Base-by-base conservation (phyloP, 139 green algal genomes). In the Tetradesmus lagerheimii region DNA sequence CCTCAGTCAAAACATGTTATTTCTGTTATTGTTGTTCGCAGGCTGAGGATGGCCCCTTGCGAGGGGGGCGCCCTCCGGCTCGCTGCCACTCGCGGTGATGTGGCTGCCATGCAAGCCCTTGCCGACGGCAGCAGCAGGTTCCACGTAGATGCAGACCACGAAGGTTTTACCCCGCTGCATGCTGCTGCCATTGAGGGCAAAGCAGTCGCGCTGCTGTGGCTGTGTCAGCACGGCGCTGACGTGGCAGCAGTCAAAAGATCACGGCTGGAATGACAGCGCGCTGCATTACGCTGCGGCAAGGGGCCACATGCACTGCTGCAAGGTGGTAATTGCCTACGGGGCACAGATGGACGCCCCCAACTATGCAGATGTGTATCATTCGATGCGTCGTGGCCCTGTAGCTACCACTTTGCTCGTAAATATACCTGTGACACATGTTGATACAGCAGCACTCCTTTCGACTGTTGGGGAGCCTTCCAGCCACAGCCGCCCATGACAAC, bases 291-390 rank as follows among this genome's bases (percentile, higher is more conserved):
- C 77, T 2, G 34, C 77, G 14, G 77, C 75, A 1, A 15, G 41
- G 18, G 75, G 75, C 34, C 35, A 39, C 39, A 62, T 83, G 77
- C 38, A 83, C 77, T 83, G 77, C 77, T 83, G 77, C 77, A 20
- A 83, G 38, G 77, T 83, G 77, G 38, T 83, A 38, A 31, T 83
- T 31, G 77, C 77, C 0, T n/a, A 25, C 41, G 77, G 77, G 1
- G 77, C 77, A 5, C 35, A 45, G 38, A 15, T 83, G 23, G 38
- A 83, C 39, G 77, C 77, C 6, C 31, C 6, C 16, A 83, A 83
- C 77, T 83, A 83, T 64, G 77, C 77, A 38, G 77, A 38, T 83
- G 9, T 11, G 66, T 34, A n/a, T n/a, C n/a, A n/a, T n/a, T n/a
- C n/a, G n/a, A n/a, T n/a, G n/a, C n/a, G n/a, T n/a, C n/a, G n/a